Evolutionary conservation across 2,329 filamentous ascomycete species (phyloP), one percentile per base, ranked within the genome.

Genomic region (Penicillium sp.): DNA sequence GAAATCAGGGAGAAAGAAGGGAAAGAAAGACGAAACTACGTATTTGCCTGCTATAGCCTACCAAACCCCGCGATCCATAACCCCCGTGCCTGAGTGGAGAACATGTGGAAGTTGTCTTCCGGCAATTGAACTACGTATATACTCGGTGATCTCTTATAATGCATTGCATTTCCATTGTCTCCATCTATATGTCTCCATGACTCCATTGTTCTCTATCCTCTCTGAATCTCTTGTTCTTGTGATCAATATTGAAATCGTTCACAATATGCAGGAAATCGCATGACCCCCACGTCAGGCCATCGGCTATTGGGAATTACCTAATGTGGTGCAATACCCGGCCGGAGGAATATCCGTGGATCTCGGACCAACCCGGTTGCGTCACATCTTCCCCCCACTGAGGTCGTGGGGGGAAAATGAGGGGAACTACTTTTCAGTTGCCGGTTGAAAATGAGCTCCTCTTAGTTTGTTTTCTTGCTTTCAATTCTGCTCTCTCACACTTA

Each of bases 311-410:
- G 9, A 45, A 54, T 44, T 60, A 8, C 60, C 56, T 27, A n/a
- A 48, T 51, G 33, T 5, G 41, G 43, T 22, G 40, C 55, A 59
- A 60, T 53, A 6, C 23, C 63, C 62, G 62, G 57, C 57, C 63
- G 67, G 65, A 66, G 57, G 46, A 60, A 54, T n/a, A 52, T 64
- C 65, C 64, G 66, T 53, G 33, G 45, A 35, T 35, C 29, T 33
- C 40, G 44, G 48, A 37, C 25, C 46, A 29, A 46, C 48, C 49
- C n/a, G n/a, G n/a, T n/a, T n/a, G 55, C 43, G 20, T 51, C 41
- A 50, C 29, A 18, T 44, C n/a, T 45, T 27, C 31, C 55, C 56
- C 61, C 58, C 61, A 59, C 58, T 42, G 51, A 11, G n/a, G 54
- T 55, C 51, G 49, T 26, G 49, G 35, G 51, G 51, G 51, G 47